Percentiles rank a stretch among this genome's conserved stretches.
Conservation (phyloP, 2,329 filamentous ascomycete species). For the Hypoxylon rubiginosum region DNA sequence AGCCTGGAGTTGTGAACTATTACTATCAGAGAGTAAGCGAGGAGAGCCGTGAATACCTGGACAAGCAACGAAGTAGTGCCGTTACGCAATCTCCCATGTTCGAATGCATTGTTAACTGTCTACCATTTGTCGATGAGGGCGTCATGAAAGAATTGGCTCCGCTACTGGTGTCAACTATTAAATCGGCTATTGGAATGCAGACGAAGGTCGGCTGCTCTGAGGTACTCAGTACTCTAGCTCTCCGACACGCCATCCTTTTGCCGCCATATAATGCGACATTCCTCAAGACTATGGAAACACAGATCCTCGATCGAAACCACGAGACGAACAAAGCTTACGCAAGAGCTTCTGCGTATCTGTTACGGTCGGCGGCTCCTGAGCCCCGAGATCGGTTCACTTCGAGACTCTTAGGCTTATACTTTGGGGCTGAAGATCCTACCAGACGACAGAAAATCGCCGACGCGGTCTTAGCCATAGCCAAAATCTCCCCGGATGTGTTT, state of each 20-base stretch:
- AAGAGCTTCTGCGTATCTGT: constrained; percentile 85
- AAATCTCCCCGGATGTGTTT: constrained; percentile 91
- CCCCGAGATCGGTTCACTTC: constrained; percentile 65
- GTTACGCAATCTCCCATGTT: constrained; percentile 91
- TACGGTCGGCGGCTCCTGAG: constrained; percentile 68
- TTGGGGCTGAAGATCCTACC: constrained; percentile 82
- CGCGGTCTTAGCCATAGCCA: constrained; percentile 84
- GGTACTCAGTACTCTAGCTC: constrained; percentile 86
- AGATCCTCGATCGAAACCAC: constrained; percentile 91
- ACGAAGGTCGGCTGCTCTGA: constrained; percentile 93
- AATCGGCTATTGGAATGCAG: constrained; percentile 88
- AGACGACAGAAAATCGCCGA: constrained; percentile 83
- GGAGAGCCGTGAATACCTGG: constrained; percentile 88
- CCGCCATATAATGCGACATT: constrained; percentile 81
- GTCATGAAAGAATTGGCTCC: constrained; percentile 83
- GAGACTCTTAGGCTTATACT: constrained; percentile 78
- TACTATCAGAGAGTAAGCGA: constrained; percentile 91
- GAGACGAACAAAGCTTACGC: constrained; percentile 93
- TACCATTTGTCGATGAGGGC: constrained; percentile 83
- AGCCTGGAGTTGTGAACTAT: constrained; percentile 92
- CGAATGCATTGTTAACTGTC: constrained; percentile 89
- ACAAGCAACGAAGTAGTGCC: constrained; percentile 84
- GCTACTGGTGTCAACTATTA: constrained; percentile 82
- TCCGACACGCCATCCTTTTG: constrained; percentile 81
- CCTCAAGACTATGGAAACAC: constrained; percentile 81